These are phyloP conservation scores for Hypsizygus ulmarius DNA, from an alignment of 1,284 basidiomycete species.

Conservation along the genomic window DNA sequence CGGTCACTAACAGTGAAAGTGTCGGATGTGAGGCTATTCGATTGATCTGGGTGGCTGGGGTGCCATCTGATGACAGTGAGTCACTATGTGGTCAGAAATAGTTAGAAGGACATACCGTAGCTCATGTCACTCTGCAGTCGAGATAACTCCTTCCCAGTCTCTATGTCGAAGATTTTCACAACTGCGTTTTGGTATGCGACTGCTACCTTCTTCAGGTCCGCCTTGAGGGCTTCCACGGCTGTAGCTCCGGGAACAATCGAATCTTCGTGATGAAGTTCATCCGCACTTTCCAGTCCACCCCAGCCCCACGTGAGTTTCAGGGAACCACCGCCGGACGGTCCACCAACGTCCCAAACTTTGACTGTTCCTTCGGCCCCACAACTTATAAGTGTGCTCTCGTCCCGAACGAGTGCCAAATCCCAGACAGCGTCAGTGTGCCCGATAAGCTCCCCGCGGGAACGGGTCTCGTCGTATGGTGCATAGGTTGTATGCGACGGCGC, in stretches of 20 bases:
- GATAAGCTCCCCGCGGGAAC: constrained; percentile 76
- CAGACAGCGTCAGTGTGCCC: constrained; percentile 95
- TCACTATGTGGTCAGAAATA: constrained; percentile 10
- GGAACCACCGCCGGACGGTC: constrained; percentile 56
- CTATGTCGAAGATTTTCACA: constrained; percentile 89
- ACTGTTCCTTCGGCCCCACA: constrained; percentile 90
- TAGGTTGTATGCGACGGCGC: constrained; percentile 74
- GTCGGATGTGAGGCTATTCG: constrained; percentile 90
- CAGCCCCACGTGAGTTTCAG: constrained; percentile 80
- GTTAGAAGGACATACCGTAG: constrained; percentile 53
- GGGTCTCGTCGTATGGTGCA: constrained; percentile 81
- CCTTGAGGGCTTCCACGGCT: constrained; percentile 76
- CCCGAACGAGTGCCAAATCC: constrained; percentile 81
- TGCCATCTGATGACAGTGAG: constrained; percentile 47
- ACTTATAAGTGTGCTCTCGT: constrained; percentile 80
- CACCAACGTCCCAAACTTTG: constrained; percentile 89
- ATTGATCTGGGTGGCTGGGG: constrained; percentile 81
- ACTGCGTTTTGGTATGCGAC: constrained; percentile 90
- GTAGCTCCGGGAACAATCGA: constrained; percentile 68
- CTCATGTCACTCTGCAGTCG: constrained; percentile 67
- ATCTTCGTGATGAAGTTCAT: constrained; percentile 48
- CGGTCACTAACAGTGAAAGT: constrained; percentile 84
- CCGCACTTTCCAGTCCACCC: constrained; percentile 60
- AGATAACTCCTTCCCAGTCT: constrained; percentile 77
- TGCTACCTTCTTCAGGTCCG: constrained; percentile 76